Base-by-base conservation (phyloP, 2,329 filamentous ascomycete genomes). In the Aureobasidium vineae region DNA sequence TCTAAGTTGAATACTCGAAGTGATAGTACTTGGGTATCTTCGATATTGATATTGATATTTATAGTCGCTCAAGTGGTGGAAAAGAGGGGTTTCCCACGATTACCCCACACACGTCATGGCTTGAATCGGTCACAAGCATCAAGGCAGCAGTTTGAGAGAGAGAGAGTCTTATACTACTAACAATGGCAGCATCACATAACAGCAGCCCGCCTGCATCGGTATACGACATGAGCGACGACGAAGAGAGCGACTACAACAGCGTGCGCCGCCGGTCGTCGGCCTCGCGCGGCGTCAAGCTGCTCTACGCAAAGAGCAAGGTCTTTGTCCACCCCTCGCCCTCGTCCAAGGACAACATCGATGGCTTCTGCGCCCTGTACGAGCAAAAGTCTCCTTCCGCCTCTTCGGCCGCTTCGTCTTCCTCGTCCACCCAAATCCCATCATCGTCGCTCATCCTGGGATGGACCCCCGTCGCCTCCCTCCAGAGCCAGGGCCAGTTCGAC, bases 241-340 rank as follows among this genome's bases (percentile, higher is more conserved):
- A 97, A 70, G 95, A 98, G 79, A 90, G 90, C 71, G 95, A 91
- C 52, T 99, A 99, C 80, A 91, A 96, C 76, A 98, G 92, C 21
- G 92, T 99, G 73, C 90, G 91, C 5, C 91, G 96, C 74, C 91
- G 96, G 74, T 86, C 87, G 4, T 86, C 85, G 71, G 87, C 87
- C 2, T 90, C 90, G 0, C 86, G 86, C 70, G 95, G 94, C 1
- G 95, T 99, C 53, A 99, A 98, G 79, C 82, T 99, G 38, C 83
- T 99, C 16, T 97, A 90, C 74, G 94, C 92, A 23, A 99, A 99
- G 81, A 97, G 92, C 88, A 99, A 98, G 84, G 90, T 91, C 76
- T 99, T 98, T 76, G 89, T 99, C 50, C 95, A 99, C 77, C 95
- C 95, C 1, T 92, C 92, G 0, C 90, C 94, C 0, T 96, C 92